Percentiles rank a stretch among this genome's conserved stretches.
Evolutionary conservation across 2,329 filamentous ascomycete genomes (phyloP).

Genomic region (Paraphoma chrysanthemicola): DNA sequence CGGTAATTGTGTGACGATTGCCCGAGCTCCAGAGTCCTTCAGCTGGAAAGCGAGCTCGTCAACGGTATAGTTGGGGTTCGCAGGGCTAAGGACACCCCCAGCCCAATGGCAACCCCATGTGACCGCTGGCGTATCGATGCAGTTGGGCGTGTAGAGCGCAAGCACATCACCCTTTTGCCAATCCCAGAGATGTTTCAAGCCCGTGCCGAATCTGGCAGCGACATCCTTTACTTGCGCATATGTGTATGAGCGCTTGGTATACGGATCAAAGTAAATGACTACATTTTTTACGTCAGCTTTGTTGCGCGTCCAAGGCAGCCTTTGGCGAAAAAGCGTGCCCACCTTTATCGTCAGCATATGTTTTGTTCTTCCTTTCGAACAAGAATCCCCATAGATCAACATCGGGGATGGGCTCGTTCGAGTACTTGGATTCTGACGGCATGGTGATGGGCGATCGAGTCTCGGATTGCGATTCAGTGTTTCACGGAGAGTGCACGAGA

Average conservation of each 20-base stretch:
- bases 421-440: constrained; percentile 73
- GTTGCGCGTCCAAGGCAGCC: not conserved
- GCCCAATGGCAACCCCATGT: constrained; percentile 85
- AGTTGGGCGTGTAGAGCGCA: constrained; percentile 83
- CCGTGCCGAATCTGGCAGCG: constrained; percentile 79
- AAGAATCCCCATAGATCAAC: constrained; percentile 80
- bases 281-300: constrained; percentile 13
- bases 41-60: constrained; percentile 87
- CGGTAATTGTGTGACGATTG: constrained; percentile 74
- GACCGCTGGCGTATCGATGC: constrained; percentile 79
- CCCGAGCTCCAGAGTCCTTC: constrained; percentile 76
- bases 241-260: constrained; percentile 73
- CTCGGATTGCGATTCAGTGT: constrained; percentile 7
- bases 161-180: constrained; percentile 88
- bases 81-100: constrained; percentile 81
- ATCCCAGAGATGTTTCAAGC: constrained; percentile 74
- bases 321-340: constrained; percentile 14
- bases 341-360: constrained; percentile 78
- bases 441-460: constrained; percentile 55
- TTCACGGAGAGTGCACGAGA: constrained; percentile 8
- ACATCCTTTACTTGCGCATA: constrained; percentile 70
- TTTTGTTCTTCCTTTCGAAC: constrained; percentile 71
- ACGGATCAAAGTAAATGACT: constrained; percentile 82
- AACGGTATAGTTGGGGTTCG: constrained; percentile 85
- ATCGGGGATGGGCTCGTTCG: constrained; percentile 72